Base-by-base conservation (phyloP, 2,329 filamentous ascomycete genomes). In the Colletotrichum zoysiae region DNA sequence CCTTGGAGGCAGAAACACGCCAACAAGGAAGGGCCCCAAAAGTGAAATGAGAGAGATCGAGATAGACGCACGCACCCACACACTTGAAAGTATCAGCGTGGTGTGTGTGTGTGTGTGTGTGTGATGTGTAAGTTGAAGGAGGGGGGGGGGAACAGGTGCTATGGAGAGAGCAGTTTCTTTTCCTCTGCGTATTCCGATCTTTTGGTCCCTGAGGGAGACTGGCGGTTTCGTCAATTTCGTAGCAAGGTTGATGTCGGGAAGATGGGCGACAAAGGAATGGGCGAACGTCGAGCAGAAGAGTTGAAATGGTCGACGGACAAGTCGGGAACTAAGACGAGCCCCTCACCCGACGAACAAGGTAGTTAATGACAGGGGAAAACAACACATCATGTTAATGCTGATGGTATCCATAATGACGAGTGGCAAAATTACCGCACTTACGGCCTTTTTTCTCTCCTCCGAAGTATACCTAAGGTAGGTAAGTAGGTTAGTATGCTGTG, bases 391-490 rank as follows among this genome's bases (percentile, higher is more conserved):
- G 23, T 46, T 33, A 38, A 70, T 18, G n/a, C 51, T 26, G 55
- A 60, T 48, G 59, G 67, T 65, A 73, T 73, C 65, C 67, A 74
- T 62, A 69, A 66, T 26, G 58, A 33, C n/a, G 58, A 33, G 14
- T 11, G 60, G 69, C 58, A 71, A 69, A 48, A 69, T 69, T 60
- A 60, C 65, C 63, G 63, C 57, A 63, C 35, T 48, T 63, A 58
- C 55, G 38, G 67, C 62, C 46, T 60, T 35, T 56, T 56, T 9
- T 42, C 44, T 38, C 30, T 51, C 48, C 48, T 30, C 48, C n/a
- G 8, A 8, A 46, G 48, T 46, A 67, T 56, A 30, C 30, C 30
- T 30, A 30, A 30, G 2, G 3, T 30, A 30, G 26, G 26, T 26
- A 26, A 3, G 26, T 26, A 30, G 3, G 30, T 30, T 3, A 3